phyloP scores from a whole-genome alignment of 1,139 yeast species.

The Meyerozyma athensensis region DNA sequence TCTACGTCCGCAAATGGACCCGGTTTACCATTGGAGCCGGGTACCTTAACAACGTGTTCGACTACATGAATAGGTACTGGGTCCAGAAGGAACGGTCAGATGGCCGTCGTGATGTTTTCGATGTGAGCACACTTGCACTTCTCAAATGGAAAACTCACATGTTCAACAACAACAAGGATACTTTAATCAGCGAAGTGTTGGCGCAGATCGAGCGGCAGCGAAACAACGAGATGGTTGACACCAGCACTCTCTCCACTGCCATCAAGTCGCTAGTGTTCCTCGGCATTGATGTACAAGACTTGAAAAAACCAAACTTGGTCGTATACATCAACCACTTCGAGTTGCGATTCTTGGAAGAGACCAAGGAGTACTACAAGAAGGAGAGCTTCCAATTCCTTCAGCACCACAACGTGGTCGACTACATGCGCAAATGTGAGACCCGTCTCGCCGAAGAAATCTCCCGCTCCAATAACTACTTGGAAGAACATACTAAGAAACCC shows the following conservation, averaged over 20 bases:
- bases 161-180: constrained; percentile 61
- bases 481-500: constrained; percentile 79
- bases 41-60: constrained; percentile 87
- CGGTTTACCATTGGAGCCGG: constrained; percentile 90
- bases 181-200: constrained; percentile 66
- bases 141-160: constrained; percentile 84
- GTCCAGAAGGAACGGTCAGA: constrained; percentile 94
- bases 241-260: constrained; percentile 64
- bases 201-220: constrained; percentile 74
- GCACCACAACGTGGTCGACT: constrained; percentile 81
- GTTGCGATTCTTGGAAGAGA: constrained; percentile 64
- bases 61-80: constrained; percentile 96
- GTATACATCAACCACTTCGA: constrained; percentile 83
- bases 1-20: constrained; percentile 85
- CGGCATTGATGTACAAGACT: constrained; percentile 76
- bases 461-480: constrained; percentile 73
- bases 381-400: constrained; percentile 68
- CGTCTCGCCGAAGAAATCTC: constrained; percentile 80
- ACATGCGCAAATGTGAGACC: constrained; percentile 80
- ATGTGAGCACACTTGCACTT: constrained; percentile 82
- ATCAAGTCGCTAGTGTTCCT: constrained; percentile 78
- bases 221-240: constrained; percentile 70
- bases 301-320: constrained; percentile 76
- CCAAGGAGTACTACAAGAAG: constrained; percentile 64
- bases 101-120: constrained; percentile 88